Evolutionary conservation across 192 early-diverging fungal species (phyloP).

Genomic region (Gonapodya sp.): DNA sequence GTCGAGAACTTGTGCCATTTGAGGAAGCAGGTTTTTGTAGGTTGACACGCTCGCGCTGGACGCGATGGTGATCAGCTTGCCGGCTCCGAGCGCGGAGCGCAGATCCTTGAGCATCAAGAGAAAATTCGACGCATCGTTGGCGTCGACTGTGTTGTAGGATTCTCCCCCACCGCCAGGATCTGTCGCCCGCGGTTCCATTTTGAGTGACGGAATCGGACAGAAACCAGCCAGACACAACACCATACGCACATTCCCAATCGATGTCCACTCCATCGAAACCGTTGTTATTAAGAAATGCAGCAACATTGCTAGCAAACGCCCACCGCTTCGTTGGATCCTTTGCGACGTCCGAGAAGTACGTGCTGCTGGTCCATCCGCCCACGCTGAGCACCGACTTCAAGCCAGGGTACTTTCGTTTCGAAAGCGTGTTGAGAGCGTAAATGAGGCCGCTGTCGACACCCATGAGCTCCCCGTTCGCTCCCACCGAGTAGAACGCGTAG

Average conservation of each 20-base stretch:
- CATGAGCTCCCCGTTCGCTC: background rate
- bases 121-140: conserved; percentile 13
- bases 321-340: background rate
- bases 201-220: background rate
- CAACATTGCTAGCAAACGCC: conserved; percentile 11
- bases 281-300: conserved; percentile 14
- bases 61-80: conserved; percentile 10
- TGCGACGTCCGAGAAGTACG: conserved; percentile 16
- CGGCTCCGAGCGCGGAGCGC: background rate
- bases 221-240: background rate
- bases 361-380: conserved; percentile 18
- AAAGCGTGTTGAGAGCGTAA: conserved; percentile 4
- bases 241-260: conserved; percentile 17
- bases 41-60: background rate
- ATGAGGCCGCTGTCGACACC: background rate
- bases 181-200: background rate
- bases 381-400: conserved; percentile 10
- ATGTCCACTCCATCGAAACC: conserved; percentile 22
- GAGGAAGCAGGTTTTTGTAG: background rate
- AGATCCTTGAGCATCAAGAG: conserved; percentile 12
- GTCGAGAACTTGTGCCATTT: background rate
- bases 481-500: background rate
- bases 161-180: conserved; percentile 14
- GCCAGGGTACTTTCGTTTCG: background rate
- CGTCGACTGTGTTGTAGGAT: background rate